phyloP scores from a whole-genome alignment of 768 basidiomycete species.

The Calocybe gangraenosa region DNA sequence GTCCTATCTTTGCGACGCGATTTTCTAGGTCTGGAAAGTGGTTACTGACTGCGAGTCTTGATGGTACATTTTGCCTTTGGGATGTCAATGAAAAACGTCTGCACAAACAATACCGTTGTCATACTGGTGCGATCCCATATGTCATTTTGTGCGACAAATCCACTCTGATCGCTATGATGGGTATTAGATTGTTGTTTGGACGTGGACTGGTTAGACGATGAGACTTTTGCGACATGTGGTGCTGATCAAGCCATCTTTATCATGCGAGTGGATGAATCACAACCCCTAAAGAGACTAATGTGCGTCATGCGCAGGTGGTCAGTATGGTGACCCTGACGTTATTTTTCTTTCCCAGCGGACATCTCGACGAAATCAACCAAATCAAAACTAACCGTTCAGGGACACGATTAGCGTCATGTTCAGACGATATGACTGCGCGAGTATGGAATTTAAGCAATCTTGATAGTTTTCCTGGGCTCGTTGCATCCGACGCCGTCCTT shows the following conservation, averaged over 20 bases:
- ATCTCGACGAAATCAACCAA: conserved; percentile 74
- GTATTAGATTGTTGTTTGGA: conserved; percentile 71
- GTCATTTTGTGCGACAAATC: conserved; percentile 3
- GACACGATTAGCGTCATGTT: conserved; percentile 73
- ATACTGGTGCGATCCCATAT: conserved; percentile 49
- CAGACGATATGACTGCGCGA: conserved; percentile 75
- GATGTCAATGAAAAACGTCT: conserved; percentile 60
- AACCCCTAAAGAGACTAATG: conserved; percentile 61
- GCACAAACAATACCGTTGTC: conserved; percentile 58
- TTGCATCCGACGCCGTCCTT: conserved; percentile 30
- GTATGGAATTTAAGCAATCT: conserved; percentile 63
- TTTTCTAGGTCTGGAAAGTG: conserved; percentile 74
- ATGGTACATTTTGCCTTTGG: conserved; percentile 78
- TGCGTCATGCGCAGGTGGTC: conserved; percentile 29
- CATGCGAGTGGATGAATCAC: conserved; percentile 46
- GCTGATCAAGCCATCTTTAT: conserved; percentile 65
- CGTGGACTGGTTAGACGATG: conserved; percentile 73
- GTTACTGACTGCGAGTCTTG: conserved; percentile 74
- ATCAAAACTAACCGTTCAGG: conserved; percentile 64
- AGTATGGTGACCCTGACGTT: background rate
- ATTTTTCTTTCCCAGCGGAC: conserved; percentile 50
- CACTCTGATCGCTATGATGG: background rate
- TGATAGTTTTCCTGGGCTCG: conserved; percentile 35
- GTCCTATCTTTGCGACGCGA: conserved; percentile 73
- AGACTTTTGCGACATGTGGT: conserved; percentile 69